Conservation (phyloP, 225 moss, liverwort and hornwort species). For the Ulota crispa region DNA sequence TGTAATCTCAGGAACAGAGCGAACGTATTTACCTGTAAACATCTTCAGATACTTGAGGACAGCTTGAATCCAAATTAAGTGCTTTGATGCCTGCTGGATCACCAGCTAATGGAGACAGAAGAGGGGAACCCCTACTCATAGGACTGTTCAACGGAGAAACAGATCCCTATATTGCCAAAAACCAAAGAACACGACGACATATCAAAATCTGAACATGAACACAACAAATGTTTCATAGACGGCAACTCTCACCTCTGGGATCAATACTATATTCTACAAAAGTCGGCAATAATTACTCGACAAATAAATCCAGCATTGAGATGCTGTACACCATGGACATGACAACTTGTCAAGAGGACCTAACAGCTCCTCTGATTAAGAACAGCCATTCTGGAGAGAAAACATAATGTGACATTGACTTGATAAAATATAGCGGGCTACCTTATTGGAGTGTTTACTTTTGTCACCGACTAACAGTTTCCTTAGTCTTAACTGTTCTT, state of each 20-base stretch:
- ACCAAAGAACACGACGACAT: not conserved
- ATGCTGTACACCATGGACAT: not conserved
- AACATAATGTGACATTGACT: not conserved
- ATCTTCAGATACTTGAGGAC: conserved; percentile 78
- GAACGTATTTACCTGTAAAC: conserved; percentile 53
- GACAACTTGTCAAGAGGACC: not conserved
- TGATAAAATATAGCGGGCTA: conserved; percentile 49
- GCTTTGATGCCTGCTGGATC: conserved; percentile 79
- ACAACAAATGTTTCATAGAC: not conserved
- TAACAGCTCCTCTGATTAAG: not conserved
- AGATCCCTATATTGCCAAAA: conserved; percentile 48
- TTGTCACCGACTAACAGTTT: conserved; percentile 84
- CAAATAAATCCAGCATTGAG: not conserved
- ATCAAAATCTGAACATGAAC: not conserved
- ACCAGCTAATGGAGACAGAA: conserved; percentile 71
- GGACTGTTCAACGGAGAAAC: conserved; percentile 79
- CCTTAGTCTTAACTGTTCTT: conserved; percentile 81
- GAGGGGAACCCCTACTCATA: conserved; percentile 69
- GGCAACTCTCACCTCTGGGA: not conserved
- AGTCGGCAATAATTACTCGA: not conserved
- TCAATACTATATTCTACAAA: not conserved
- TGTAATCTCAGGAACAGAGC: not conserved
- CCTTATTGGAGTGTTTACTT: conserved; percentile 85
- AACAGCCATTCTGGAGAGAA: not conserved
- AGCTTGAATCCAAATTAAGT: conserved; percentile 84